A percentile compares a stretch with the other conserved stretches of the same genome.
Conservation (phyloP, 1,139 yeast species). For the Zygosaccharomyces sapae region DNA sequence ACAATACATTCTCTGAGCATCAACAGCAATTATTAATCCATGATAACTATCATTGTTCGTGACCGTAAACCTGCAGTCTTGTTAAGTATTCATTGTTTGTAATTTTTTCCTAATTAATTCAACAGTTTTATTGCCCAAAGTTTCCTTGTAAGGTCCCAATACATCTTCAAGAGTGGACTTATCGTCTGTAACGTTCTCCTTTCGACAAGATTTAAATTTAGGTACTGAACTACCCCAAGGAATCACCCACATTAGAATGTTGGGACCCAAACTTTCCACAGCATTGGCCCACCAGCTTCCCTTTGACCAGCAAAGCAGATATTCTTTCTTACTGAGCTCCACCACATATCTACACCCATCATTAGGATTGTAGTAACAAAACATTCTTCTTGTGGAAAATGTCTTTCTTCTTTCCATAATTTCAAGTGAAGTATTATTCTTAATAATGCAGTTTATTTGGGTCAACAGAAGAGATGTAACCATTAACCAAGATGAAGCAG, state of each 20-base stretch:
- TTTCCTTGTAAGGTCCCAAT: conserved; percentile 22
- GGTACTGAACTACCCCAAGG: conserved; percentile 15
- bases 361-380: conserved; percentile 18
- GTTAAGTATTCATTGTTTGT: conserved; percentile 19
- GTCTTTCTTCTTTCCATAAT: conserved; percentile 29
- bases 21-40: too few relatives aligned
- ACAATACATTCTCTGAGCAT: too few relatives aligned
- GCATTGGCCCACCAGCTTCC: conserved; percentile 16
- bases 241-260: conserved; percentile 23
- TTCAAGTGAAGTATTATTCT: conserved; percentile 47
- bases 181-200: neutral
- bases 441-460: conserved; percentile 40
- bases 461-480: conserved; percentile 39
- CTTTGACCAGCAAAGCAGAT: conserved; percentile 22
- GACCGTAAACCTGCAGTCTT: conserved; percentile 20
- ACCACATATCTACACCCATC: conserved; percentile 27
- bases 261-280: conserved; percentile 23
- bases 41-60: conserved; percentile 4
- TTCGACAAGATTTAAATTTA: neutral
- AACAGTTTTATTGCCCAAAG: conserved; percentile 14
- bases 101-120: conserved; percentile 19
- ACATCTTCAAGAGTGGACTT: neutral
- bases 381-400: conserved; percentile 10
- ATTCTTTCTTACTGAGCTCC: conserved; percentile 19
- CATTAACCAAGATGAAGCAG: conserved; percentile 45